Evolutionary conservation across 352 stramenopile species (phyloP).

Genomic region (Phytopythium ostracodes): DNA sequence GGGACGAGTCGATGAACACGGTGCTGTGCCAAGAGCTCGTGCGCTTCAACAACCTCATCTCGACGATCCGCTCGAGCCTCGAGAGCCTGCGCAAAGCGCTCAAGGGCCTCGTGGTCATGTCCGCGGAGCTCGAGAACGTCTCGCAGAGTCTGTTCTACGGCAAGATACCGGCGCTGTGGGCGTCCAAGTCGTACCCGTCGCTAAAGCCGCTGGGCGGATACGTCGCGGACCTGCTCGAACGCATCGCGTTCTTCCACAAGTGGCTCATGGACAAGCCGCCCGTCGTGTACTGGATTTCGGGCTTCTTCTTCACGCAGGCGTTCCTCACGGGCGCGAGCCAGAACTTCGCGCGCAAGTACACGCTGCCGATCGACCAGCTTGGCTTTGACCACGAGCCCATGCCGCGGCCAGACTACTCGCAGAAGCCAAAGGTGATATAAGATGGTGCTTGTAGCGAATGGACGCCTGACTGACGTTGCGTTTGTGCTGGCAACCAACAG

Average conservation of each 20-base stretch:
- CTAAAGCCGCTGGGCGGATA: conserved; percentile 91
- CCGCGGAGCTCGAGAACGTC: conserved; percentile 90
- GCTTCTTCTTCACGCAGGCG: conserved; percentile 96
- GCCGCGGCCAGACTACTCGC: conserved; percentile 65
- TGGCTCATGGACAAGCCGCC: conserved; percentile 89
- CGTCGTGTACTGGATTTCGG: conserved; percentile 91
- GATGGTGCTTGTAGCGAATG: background rate
- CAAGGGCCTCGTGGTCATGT: conserved; percentile 94
- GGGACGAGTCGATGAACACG: conserved; percentile 94
- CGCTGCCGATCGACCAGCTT: conserved; percentile 89
- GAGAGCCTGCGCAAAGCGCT: conserved; percentile 87
- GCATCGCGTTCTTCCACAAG: conserved; percentile 87
- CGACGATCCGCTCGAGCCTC: conserved; percentile 84
- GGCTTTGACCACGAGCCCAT: conserved; percentile 81
- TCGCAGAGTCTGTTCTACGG: conserved; percentile 90
- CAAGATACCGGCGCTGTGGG: conserved; percentile 90
- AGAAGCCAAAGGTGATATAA: conserved; percentile 52
- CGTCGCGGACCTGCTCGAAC: conserved; percentile 88
- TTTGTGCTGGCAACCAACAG: conserved; percentile 12
- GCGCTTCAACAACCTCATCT: conserved; percentile 92
- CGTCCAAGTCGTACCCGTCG: conserved; percentile 89
- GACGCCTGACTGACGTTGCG: conserved; percentile 4
- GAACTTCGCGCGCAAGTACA: conserved; percentile 92
- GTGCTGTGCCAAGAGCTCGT: conserved; percentile 92
- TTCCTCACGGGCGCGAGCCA: conserved; percentile 94